Conservation (phyloP, 2,329 filamentous ascomycete species). For the Alternaria metachromatica region DNA sequence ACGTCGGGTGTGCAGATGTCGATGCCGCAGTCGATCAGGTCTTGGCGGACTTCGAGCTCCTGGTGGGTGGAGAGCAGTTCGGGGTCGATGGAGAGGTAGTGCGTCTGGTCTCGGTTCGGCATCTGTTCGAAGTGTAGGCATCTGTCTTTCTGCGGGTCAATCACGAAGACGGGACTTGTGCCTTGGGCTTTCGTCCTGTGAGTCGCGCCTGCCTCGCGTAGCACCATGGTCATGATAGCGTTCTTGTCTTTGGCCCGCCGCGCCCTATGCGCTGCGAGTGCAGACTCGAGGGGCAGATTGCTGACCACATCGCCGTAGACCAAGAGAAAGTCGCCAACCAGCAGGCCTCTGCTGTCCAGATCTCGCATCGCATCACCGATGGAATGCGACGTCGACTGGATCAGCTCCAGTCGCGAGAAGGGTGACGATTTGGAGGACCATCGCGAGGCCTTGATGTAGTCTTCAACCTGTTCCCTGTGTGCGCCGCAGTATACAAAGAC, state of each 20-base stretch:
- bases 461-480: constrained; percentile 85
- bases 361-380: constrained; percentile 95
- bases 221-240: constrained; percentile 96
- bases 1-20: constrained; percentile 98
- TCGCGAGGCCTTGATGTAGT: constrained; percentile 81
- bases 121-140: constrained; percentile 96
- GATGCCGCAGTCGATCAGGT: constrained; percentile 92
- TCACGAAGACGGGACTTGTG: constrained; percentile 81
- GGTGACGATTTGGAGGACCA: constrained; percentile 76
- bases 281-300: constrained; percentile 82
- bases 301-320: constrained; percentile 93
- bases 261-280: constrained; percentile 78
- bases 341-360: constrained; percentile 82
- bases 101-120: constrained; percentile 69
- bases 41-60: constrained; percentile 82
- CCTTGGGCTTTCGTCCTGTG: constrained; percentile 81
- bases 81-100: constrained; percentile 75
- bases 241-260: constrained; percentile 85
- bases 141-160: constrained; percentile 79
- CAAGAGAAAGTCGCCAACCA: constrained; percentile 88
- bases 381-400: constrained; percentile 85
- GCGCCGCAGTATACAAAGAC: constrained; percentile 91
- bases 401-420: constrained; percentile 81
- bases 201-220: constrained; percentile 75
- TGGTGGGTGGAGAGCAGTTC: constrained; percentile 75